A percentile compares a stretch with the other conserved stretches of the same genome.
phyloP scores from a whole-genome alignment of 2,329 filamentous ascomycete species.

The Aureobasidium sp. region DNA sequence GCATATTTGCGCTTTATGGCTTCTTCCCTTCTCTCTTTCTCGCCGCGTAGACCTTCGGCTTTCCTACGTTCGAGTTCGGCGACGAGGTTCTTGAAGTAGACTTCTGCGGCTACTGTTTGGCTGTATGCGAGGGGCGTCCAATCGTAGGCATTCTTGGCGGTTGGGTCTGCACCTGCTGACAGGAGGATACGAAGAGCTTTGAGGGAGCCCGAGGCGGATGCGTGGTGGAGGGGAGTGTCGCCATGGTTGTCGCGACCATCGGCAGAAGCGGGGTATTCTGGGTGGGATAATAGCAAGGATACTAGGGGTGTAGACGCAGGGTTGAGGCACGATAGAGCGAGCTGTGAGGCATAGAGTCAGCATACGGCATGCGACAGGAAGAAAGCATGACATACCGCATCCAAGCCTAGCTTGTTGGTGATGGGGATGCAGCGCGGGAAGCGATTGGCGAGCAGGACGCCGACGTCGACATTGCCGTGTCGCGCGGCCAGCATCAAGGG shows the following conservation, averaged over 20 bases:
- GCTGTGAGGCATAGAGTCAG: slow-evolving; percentile 17
- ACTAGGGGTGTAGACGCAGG: slow-evolving; percentile 32
- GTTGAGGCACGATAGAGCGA: slow-evolving; percentile 33
- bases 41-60: slow-evolving; percentile 17
- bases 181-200: slow-evolving; percentile 69
- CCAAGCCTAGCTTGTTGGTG: slow-evolving; percentile 58
- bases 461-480: slow-evolving; percentile 62
- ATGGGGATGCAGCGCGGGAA: slow-evolving; percentile 56
- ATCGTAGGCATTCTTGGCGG: slow-evolving; percentile 63
- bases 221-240: slow-evolving; percentile 84
- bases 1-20: slow-evolving; percentile 13
- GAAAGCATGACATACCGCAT: slow-evolving; percentile 46
- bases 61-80: slow-evolving; percentile 59
- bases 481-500: slow-evolving; percentile 70
- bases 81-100: slow-evolving; percentile 72
- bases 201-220: slow-evolving; percentile 70
- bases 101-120: slow-evolving; percentile 72
- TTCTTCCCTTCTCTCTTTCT: slow-evolving; percentile 9
- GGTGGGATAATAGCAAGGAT: slow-evolving; percentile 30
- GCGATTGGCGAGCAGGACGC: slow-evolving; percentile 58
- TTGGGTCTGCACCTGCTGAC: slow-evolving; percentile 66
- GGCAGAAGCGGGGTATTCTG: slow-evolving; percentile 24
- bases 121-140: slow-evolving; percentile 82
- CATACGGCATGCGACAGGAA: background rate
- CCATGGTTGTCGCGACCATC: slow-evolving; percentile 52